These are phyloP conservation scores for Lavandula angustifolia DNA, from an alignment of 257 asterid genomes.

Conservation along the genomic window DNA sequence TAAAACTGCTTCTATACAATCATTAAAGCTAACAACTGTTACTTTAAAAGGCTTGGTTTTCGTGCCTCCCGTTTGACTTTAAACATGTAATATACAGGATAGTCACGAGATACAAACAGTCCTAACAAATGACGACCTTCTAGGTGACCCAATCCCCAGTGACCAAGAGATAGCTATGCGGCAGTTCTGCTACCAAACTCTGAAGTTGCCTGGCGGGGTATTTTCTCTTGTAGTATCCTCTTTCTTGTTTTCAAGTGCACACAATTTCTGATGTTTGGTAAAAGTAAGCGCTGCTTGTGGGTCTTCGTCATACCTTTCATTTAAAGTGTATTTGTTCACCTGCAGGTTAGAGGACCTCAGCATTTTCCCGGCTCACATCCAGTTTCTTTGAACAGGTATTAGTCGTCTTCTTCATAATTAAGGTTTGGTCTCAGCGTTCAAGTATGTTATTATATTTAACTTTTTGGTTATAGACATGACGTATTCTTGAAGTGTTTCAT, in stretches of 20 bases:
- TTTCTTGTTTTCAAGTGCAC: constrained; percentile 13
- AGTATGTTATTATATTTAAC: constrained; percentile 10
- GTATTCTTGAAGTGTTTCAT: constrained; percentile 7
- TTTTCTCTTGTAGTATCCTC: constrained; percentile 26
- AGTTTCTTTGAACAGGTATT: constrained; percentile 90
- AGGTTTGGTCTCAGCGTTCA: constrained; percentile 14
- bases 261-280: neutral
- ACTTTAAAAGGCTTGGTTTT: neutral
- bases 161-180: constrained; percentile 75
- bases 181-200: constrained; percentile 72
- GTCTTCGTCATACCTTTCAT: constrained; percentile 18
- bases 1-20: neutral
- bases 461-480: constrained; percentile 14
- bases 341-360: constrained; percentile 65
- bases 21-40: neutral
- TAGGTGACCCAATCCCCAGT: constrained; percentile 81
- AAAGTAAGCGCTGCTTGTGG: neutral
- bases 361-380: constrained; percentile 99
- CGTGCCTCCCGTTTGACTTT: constrained; percentile 6
- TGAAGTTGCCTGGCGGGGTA: constrained; percentile 81
- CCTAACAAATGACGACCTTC: constrained; percentile 81
- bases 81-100: constrained; percentile 54
- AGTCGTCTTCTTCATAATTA: constrained; percentile 24
- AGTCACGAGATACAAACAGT: constrained; percentile 53
- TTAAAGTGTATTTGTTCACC: constrained; percentile 27